A percentile compares a stretch with the other conserved stretches of the same genome.
phyloP scores from a whole-genome alignment of 345 rosid species.

The Citrus mangshanensis region DNA sequence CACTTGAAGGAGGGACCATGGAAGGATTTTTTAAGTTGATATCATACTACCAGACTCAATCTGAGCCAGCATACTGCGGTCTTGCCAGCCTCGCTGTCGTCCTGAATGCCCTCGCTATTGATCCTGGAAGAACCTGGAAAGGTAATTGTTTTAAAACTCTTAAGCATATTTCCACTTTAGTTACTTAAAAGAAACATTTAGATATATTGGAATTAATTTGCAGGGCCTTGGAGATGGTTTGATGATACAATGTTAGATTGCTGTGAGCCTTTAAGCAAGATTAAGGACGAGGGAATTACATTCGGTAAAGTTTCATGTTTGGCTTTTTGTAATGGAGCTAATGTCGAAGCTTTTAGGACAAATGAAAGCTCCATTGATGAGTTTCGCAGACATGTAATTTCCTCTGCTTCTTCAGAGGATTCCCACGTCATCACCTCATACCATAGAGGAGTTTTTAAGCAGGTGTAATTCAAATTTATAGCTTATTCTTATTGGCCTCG shows the following conservation, averaged over 20 bases:
- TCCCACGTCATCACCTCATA: slow-evolving; percentile 30
- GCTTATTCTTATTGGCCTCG: neutral
- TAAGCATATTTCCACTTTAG: neutral
- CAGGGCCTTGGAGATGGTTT: slow-evolving; percentile 47
- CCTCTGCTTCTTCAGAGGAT: slow-evolving; percentile 25
- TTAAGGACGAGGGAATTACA: slow-evolving; percentile 29
- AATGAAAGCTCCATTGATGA: slow-evolving; percentile 16
- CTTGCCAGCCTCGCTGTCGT: slow-evolving; percentile 39
- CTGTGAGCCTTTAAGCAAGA: slow-evolving; percentile 31
- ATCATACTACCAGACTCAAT: slow-evolving; percentile 43
- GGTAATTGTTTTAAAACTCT: slow-evolving; percentile 11
- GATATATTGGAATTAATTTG: neutral
- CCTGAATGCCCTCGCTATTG: slow-evolving; percentile 43
- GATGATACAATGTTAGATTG: slow-evolving; percentile 43
- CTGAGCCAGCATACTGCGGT: slow-evolving; percentile 47
- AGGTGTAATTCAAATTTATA: slow-evolving; percentile 18
- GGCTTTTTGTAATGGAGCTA: slow-evolving; percentile 35
- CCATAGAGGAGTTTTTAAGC: slow-evolving; percentile 25
- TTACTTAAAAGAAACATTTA: neutral
- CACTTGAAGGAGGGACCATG: slow-evolving; percentile 33
- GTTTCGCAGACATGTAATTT: slow-evolving; percentile 24
- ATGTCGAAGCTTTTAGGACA: slow-evolving; percentile 31
- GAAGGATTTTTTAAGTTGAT: slow-evolving; percentile 34
- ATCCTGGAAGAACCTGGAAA: slow-evolving; percentile 45
- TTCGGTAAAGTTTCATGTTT: slow-evolving; percentile 35